Evolutionary conservation across 1,284 basidiomycete species (phyloP).

Genomic region (Trametes polyzona): DNA sequence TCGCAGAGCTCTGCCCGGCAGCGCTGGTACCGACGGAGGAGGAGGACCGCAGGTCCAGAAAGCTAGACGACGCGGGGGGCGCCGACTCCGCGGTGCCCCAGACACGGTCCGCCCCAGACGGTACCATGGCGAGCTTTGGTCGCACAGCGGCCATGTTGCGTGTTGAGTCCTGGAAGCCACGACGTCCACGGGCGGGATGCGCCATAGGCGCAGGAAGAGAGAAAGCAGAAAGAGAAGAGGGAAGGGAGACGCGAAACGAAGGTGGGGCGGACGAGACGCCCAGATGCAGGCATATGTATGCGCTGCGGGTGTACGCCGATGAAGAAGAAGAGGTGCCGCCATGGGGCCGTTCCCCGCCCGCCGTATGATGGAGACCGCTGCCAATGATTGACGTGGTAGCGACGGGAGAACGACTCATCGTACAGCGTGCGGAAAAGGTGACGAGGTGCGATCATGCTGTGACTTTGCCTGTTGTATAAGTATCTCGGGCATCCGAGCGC

Average conservation of each 20-base stretch:
- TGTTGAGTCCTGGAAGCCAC: constrained; percentile 28
- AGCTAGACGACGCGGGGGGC: constrained; percentile 24
- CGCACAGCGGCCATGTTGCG: constrained; percentile 39
- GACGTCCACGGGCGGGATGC: constrained; percentile 27
- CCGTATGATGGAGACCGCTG: constrained; percentile 20
- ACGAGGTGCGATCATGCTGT: constrained; percentile 18
- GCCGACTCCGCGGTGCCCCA: constrained; percentile 36
- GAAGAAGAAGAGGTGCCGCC: constrained; percentile 15
- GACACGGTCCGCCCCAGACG: constrained; percentile 35
- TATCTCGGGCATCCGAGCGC: constrained; percentile 10
- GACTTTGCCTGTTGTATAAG: constrained; percentile 17
- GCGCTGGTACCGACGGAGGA: constrained; percentile 10
- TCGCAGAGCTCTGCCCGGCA: constrained; percentile 6
- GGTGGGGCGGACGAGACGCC: constrained; percentile 14
- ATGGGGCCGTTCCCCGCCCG: constrained; percentile 19
- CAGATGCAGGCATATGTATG: constrained; percentile 23
- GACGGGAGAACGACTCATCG: constrained; percentile 23
- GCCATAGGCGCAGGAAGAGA: constrained; percentile 27
- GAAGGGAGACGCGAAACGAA: constrained; percentile 18
- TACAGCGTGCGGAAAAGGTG: constrained; percentile 17
- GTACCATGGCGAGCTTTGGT: constrained; percentile 34
- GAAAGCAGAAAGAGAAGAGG: constrained; percentile 17
- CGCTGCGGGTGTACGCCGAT: constrained; percentile 9
- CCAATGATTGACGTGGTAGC: constrained; percentile 28
- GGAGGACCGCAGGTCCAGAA: constrained; percentile 20